These are phyloP conservation scores for Elaeagnus macrophylla DNA, from an alignment of 306 rosid species.

Conservation along the genomic window DNA sequence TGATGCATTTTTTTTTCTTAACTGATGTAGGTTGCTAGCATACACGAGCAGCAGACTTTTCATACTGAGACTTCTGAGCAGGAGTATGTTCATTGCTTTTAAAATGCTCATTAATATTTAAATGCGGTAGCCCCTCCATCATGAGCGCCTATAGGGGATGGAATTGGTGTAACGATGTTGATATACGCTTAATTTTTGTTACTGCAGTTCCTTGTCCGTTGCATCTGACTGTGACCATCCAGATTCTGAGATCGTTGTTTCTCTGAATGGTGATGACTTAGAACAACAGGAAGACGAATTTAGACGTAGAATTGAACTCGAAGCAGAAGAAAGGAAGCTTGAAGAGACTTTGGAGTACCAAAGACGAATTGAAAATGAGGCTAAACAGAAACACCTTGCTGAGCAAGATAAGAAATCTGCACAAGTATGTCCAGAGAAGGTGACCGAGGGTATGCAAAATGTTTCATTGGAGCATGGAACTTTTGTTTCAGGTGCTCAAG, in stretches of 20 bases:
- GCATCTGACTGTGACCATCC: constrained; percentile 41
- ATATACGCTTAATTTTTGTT: constrained; percentile 16
- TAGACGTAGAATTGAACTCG: constrained; percentile 68
- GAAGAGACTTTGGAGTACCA: constrained; percentile 91
- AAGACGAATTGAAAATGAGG: constrained; percentile 80
- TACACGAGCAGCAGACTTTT: constrained; percentile 34
- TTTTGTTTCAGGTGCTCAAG: constrained; percentile 29
- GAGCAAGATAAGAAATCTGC: constrained; percentile 70
- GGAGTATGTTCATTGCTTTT: constrained; percentile 29
- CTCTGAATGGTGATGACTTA: constrained; percentile 40
- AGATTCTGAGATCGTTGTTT: constrained; percentile 41
- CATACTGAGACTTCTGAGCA: constrained; percentile 36
- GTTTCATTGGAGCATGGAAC: constrained; percentile 23
- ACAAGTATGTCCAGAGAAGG: constrained; percentile 33
- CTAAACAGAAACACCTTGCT: constrained; percentile 86
- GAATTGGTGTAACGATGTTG: constrained; percentile 1
- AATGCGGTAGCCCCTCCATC: too few species aligned
- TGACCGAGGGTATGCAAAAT: constrained; percentile 22
- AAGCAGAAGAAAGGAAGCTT: constrained; percentile 87
- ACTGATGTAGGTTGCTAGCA: constrained; percentile 46
- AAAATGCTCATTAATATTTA: background rate
- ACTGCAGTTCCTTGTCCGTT: constrained; percentile 53
- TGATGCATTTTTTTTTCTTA: constrained; percentile 11
- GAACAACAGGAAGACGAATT: constrained; percentile 67
- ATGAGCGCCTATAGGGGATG: constrained; percentile 9